phyloP scores from a whole-genome alignment of 2,329 filamentous ascomycete species.

The Monilinia fructigena region DNA sequence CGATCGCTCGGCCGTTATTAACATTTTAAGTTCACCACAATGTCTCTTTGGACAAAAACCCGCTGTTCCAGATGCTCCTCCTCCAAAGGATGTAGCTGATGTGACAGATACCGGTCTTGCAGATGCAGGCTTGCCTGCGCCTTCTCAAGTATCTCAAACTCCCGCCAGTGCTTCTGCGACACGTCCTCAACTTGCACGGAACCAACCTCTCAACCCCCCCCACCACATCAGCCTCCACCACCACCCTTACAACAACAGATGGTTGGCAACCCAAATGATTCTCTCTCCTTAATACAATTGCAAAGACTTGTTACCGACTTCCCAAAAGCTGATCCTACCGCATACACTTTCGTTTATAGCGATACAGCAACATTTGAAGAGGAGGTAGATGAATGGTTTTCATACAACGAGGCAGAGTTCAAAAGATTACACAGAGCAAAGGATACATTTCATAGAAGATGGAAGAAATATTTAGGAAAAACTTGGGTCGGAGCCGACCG shows the following conservation, averaged over 20 bases:
- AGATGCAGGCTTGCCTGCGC: slow-evolving; percentile 39
- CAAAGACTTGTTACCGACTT: slow-evolving; percentile 72
- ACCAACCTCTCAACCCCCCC: slow-evolving; percentile 43
- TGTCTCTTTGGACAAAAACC: slow-evolving; percentile 38
- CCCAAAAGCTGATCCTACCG: slow-evolving; percentile 64
- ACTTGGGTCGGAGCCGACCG: slow-evolving; percentile 67
- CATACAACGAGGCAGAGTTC: slow-evolving; percentile 84
- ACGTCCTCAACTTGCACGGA: slow-evolving; percentile 40
- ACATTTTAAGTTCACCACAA: slow-evolving; percentile 18
- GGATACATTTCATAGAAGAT: slow-evolving; percentile 73
- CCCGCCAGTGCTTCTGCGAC: slow-evolving; percentile 31
- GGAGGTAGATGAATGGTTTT: slow-evolving; percentile 97
- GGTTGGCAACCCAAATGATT: slow-evolving; percentile 55
- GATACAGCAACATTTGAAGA: slow-evolving; percentile 74
- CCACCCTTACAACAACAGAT: slow-evolving; percentile 34
- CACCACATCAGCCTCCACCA: slow-evolving; percentile 40
- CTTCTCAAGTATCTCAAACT: slow-evolving; percentile 30
- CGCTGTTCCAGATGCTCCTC: slow-evolving; percentile 23
- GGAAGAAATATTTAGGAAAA: slow-evolving; percentile 54
- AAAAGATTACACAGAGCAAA: slow-evolving; percentile 73
- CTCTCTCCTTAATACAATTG: slow-evolving; percentile 72
- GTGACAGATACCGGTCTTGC: slow-evolving; percentile 46
- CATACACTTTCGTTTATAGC: slow-evolving; percentile 83
- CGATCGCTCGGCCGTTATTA: not conserved
- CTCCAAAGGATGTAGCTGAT: slow-evolving; percentile 39